phyloP scores from a whole-genome alignment of 2,329 filamentous ascomycete genomes.

The Trichoderma koningiopsis region DNA sequence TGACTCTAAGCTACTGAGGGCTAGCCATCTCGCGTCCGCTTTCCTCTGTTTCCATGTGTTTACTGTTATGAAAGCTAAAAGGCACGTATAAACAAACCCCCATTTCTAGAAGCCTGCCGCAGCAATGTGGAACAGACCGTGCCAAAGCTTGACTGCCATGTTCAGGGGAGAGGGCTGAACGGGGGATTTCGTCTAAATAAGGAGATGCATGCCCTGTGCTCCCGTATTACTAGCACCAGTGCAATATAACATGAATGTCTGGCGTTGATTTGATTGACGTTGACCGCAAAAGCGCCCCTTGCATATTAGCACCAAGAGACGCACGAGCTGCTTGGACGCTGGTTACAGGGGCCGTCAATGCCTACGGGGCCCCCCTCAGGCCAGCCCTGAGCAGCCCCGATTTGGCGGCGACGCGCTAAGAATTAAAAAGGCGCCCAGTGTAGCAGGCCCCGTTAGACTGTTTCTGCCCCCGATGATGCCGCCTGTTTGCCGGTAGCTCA shows the following conservation, averaged over 20 bases:
- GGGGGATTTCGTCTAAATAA: slow-evolving; percentile 10
- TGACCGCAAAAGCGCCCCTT: background rate
- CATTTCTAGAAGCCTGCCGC: background rate
- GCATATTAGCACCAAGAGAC: background rate
- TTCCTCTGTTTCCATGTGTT: background rate
- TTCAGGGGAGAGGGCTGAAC: background rate
- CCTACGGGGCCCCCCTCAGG: background rate
- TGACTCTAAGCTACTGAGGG: background rate
- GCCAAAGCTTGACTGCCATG: background rate
- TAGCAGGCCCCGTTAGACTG: background rate
- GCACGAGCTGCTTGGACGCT: background rate
- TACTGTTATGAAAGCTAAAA: background rate
- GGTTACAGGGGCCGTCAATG: background rate
- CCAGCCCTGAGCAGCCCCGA: background rate
- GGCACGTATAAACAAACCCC: background rate
- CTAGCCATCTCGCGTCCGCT: background rate
- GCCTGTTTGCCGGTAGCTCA: background rate
- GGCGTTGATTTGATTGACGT: background rate
- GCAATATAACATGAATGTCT: background rate
- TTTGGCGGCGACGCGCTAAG: background rate
- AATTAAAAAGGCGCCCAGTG: slow-evolving; percentile 2
- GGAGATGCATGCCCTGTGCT: slow-evolving; percentile 6
- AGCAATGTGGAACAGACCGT: background rate
- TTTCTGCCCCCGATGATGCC: slow-evolving; percentile 2
- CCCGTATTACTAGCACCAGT: background rate